Evolutionary conservation across 352 stramenopile species (phyloP), one percentile per base, ranked within the genome.

Genomic region (Phytophthora melonis): DNA sequence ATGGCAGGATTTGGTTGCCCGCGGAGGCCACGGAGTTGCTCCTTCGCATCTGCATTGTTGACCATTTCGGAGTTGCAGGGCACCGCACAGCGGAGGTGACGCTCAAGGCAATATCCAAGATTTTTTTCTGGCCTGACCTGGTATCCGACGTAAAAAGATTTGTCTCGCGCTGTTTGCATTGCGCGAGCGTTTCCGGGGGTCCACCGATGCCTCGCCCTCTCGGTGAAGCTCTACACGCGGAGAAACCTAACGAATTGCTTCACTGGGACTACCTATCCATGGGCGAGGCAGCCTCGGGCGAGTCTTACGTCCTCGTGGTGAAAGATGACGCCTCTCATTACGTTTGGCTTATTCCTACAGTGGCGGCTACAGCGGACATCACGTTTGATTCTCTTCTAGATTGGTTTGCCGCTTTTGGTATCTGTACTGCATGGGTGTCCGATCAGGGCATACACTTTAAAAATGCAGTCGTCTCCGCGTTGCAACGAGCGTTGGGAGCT

Each of bases 61-160:
- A n/a, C n/a, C n/a, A n/a, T n/a, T n/a, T n/a, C n/a, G n/a, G n/a
- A n/a, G n/a, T 66, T 71, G n/a, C n/a, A n/a, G n/a, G n/a, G n/a
- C n/a, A n/a, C n/a, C 74, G 75, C 9, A 60, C 18, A 14, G 56
- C 64, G 6, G 45, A 53, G 18, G 45, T 53, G 19, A 80, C 76
- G 0, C 5, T 68, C 39, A n/a, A 47, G 14, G 39, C 39, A 16
- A 47, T 47, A 1, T 16, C 39, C 39, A 47, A 47, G 11, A n/a
- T n/a, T 18, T 47, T 47, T 18, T 16, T 47, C 11, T 47, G 39
- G 39, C 5, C 39, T 47, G 39, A 47, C n/a, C 39, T 47, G 10
- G 39, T 47, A 5, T 16, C 39, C 39, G 39, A 47, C 11, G 39
- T 47, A 5, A 47, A 47, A 18, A 1, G 8, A n/a, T n/a, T n/a